These are phyloP conservation scores for Actinomortierella ambigua DNA, from an alignment of 371 early-diverging fungal species.

Conservation along the genomic window DNA sequence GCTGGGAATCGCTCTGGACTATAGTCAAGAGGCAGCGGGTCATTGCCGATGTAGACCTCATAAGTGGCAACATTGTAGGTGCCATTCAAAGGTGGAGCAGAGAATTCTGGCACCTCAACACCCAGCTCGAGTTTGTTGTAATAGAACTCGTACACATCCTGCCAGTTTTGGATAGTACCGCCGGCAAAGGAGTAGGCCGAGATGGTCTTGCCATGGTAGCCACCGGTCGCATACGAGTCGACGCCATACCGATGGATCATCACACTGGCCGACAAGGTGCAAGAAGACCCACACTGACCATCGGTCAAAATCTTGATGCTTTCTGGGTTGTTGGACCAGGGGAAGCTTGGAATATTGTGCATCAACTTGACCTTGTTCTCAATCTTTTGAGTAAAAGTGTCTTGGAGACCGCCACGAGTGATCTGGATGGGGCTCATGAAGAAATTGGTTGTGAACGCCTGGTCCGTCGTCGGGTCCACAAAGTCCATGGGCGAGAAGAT, in stretches of 20 bases:
- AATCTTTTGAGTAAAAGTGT: slow-evolving; percentile 3
- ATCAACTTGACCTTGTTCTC: neutral
- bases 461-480: neutral
- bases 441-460: no score
- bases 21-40: no score
- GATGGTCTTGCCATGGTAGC: neutral
- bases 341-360: slow-evolving; percentile 6
- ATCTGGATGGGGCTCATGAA: neutral
- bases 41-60: no score
- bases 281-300: slow-evolving; percentile 11
- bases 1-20: no score
- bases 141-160: neutral
- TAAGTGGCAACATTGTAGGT: no score
- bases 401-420: slow-evolving; percentile 5
- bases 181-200: slow-evolving; percentile 4
- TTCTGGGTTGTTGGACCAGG: slow-evolving; percentile 16
- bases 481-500: slow-evolving; percentile 6
- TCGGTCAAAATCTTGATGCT: slow-evolving; percentile 12
- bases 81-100: no score
- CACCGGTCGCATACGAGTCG: slow-evolving; percentile 2
- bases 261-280: slow-evolving; percentile 5
- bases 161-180: slow-evolving; percentile 4
- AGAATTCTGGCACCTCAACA: no score
- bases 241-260: slow-evolving; percentile 8
- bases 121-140: neutral